Evolutionary conservation across 345 rosid species (phyloP).

Genomic region (Nasturtium officinale): DNA sequence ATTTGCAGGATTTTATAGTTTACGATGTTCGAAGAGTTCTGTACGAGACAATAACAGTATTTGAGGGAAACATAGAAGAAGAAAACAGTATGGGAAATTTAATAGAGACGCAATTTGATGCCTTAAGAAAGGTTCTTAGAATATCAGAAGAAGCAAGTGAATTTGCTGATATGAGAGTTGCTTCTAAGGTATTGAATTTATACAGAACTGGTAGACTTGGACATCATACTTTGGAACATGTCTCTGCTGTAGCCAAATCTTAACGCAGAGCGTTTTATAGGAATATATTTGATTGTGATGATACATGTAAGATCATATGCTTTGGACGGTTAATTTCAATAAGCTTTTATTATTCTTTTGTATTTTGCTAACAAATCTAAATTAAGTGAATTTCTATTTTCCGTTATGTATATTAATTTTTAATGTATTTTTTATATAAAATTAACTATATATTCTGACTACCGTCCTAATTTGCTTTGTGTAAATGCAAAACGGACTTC

Average conservation of each 20-base stretch:
- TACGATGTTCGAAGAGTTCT: slow-evolving; percentile 58
- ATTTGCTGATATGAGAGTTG: slow-evolving; percentile 48
- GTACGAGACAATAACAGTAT: slow-evolving; percentile 49
- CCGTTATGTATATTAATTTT: too few species aligned
- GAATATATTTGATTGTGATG: background rate
- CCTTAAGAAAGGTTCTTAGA: slow-evolving; percentile 50
- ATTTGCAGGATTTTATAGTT: slow-evolving; percentile 64
- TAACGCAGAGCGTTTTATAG: too few species aligned
- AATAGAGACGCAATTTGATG: slow-evolving; percentile 48
- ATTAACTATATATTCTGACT: too few species aligned
- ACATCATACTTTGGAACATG: slow-evolving; percentile 62
- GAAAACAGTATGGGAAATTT: slow-evolving; percentile 50
- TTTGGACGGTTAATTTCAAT: too few species aligned
- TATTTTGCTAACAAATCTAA: too few species aligned
- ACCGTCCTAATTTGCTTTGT: too few species aligned
- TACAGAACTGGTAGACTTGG: slow-evolving; percentile 85
- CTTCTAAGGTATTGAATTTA: slow-evolving; percentile 65
- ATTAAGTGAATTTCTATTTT: too few species aligned
- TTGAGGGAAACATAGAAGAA: slow-evolving; percentile 42
- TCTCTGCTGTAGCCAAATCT: slow-evolving; percentile 35
- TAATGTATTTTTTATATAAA: too few species aligned
- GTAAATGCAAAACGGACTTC: too few species aligned
- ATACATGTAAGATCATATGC: too few species aligned
- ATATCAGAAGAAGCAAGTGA: slow-evolving; percentile 47
- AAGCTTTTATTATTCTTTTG: too few species aligned